phyloP scores from a whole-genome alignment of 345 rosid genomes.

The Salix exigua region DNA sequence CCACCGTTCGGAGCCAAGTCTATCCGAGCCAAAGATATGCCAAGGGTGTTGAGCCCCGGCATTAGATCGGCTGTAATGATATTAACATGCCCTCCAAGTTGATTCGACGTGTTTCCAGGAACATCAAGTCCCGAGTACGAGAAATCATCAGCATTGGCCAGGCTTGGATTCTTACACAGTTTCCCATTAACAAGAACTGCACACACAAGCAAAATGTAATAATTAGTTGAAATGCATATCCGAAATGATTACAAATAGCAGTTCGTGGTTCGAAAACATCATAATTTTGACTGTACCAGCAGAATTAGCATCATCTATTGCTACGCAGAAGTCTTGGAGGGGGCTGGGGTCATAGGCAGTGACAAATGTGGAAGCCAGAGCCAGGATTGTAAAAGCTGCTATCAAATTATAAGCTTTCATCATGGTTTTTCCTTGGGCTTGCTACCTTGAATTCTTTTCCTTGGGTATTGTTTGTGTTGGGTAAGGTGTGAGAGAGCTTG shows the following conservation, averaged over 20 bases:
- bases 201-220: not conserved
- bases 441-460: not conserved
- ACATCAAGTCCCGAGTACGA: not conserved
- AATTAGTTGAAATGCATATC: not conserved
- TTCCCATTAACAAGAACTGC: no score
- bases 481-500: not conserved
- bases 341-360: slow-evolving; percentile 15
- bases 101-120: not conserved
- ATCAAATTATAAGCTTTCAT: not conserved
- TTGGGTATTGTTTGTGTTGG: not conserved
- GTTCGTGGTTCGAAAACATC: not conserved
- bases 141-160: not conserved
- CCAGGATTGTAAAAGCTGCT: not conserved
- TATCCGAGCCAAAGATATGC: not conserved
- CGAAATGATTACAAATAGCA: not conserved
- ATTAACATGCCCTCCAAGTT: not conserved
- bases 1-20: slow-evolving; percentile 3
- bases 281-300: not conserved
- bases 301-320: not conserved
- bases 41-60: not conserved
- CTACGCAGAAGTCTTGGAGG: slow-evolving; percentile 11
- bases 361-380: not conserved
- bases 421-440: no score
- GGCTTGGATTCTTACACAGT: no score
- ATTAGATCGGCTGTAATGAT: not conserved